Percentiles rank a stretch among this genome's conserved stretches.
Conservation (phyloP, 345 rosid genomes). For the Mangifera indica region DNA sequence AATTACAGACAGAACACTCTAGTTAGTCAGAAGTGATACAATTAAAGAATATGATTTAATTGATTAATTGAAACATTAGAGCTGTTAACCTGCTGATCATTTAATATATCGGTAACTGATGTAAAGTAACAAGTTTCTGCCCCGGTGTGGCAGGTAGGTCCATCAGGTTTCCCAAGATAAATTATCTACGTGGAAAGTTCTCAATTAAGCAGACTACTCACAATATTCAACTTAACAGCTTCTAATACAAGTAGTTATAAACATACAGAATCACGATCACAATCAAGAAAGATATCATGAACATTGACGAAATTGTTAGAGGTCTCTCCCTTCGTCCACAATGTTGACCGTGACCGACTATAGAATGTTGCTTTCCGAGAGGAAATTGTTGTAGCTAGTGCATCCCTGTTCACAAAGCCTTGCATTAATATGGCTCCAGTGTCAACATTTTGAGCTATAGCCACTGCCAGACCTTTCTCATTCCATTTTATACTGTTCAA, state of each 20-base stretch:
- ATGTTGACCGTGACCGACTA: conserved; percentile 78
- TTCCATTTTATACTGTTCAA: conserved; percentile 86
- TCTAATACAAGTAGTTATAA: conserved; percentile 5
- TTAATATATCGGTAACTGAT: conserved; percentile 19
- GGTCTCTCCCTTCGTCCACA: conserved; percentile 95
- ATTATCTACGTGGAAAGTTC: conserved; percentile 54
- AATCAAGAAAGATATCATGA: conserved; percentile 70
- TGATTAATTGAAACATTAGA: not conserved
- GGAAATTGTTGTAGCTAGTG: conserved; percentile 63
- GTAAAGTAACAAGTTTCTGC: conserved; percentile 84
- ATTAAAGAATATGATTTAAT: not conserved
- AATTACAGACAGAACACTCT: not conserved
- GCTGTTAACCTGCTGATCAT: conserved; percentile 47
- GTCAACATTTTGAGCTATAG: conserved; percentile 90
- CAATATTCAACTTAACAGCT: not conserved
- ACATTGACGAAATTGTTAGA: conserved; percentile 83
- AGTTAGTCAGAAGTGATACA: not conserved
- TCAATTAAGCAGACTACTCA: conserved; percentile 8
- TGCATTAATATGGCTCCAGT: conserved; percentile 91
- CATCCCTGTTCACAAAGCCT: conserved; percentile 85
- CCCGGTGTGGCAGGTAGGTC: conserved; percentile 95
- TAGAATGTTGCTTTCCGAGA: conserved; percentile 86
- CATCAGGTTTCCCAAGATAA: conserved; percentile 88
- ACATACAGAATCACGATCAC: conserved; percentile 85
- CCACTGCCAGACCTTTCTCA: conserved; percentile 92